These are phyloP conservation scores for Tolypocladium endophyticum DNA, from an alignment of 2,329 filamentous ascomycete species.

Conservation along the genomic window DNA sequence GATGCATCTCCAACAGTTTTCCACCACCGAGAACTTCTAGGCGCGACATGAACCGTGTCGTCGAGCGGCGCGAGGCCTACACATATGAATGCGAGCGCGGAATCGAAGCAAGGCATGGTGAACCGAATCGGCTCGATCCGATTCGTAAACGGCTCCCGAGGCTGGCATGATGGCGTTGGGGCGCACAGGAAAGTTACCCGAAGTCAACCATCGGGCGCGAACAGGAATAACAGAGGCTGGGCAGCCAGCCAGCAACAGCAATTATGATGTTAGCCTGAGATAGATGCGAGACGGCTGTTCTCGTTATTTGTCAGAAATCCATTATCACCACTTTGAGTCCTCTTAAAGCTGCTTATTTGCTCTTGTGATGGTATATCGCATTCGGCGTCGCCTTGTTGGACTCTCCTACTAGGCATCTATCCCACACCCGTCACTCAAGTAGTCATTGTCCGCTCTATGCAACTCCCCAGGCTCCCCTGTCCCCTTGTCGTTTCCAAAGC, in stretches of 20 bases:
- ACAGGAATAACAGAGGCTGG: not conserved
- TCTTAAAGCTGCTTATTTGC: not conserved
- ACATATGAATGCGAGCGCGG: not conserved
- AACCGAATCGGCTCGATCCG: too few relatives aligned
- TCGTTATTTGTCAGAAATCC: not conserved
- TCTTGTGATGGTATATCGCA: not conserved
- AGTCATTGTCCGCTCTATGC: not conserved
- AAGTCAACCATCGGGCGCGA: not conserved
- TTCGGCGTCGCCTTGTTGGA: not conserved
- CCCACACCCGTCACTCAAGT: not conserved
- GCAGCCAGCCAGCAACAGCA: not conserved
- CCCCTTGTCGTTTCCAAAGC: not conserved
- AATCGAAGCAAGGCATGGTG: not conserved
- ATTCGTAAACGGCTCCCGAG: not conserved
- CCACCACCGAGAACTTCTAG: slow-evolving; percentile 13
- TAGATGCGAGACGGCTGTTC: not conserved
- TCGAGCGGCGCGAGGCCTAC: not conserved
- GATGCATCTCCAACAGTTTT: slow-evolving; percentile 5
- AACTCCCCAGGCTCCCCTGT: not conserved
- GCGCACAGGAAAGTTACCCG: not conserved
- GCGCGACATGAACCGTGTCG: not conserved
- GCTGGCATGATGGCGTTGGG: not conserved
- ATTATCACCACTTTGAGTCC: not conserved
- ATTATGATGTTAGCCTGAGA: not conserved
- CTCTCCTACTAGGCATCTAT: not conserved